Evolutionary conservation across 192 early-diverging fungal genomes (phyloP).

Genomic region (Backusella westeae): DNA sequence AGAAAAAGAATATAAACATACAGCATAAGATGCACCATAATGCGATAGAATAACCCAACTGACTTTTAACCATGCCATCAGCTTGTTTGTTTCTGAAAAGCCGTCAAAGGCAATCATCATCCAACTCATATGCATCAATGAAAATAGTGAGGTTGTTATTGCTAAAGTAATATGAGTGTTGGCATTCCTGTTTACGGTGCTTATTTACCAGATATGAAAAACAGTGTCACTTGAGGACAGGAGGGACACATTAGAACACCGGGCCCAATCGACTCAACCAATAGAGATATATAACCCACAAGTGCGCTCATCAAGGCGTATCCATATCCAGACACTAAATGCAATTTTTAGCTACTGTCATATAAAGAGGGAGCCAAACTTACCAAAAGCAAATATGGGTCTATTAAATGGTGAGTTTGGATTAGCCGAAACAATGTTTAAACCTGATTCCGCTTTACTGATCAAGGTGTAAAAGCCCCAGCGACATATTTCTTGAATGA

Average conservation of each 20-base stretch:
- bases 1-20: constrained; percentile 21
- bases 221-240: constrained; percentile 56
- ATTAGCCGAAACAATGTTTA: constrained; percentile 58
- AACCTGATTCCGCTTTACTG: constrained; percentile 59
- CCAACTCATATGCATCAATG: constrained; percentile 71
- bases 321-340: constrained; percentile 60
- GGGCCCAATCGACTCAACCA: constrained; percentile 69
- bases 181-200: background rate
- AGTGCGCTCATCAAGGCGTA: constrained; percentile 72
- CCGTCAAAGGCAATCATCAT: constrained; percentile 77
- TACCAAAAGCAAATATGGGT: constrained; percentile 63
- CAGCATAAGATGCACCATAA: constrained; percentile 66
- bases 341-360: background rate
- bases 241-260: constrained; percentile 67
- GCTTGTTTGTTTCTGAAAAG: constrained; percentile 32
- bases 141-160: constrained; percentile 66
- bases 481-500: constrained; percentile 69
- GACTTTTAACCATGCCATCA: constrained; percentile 38
- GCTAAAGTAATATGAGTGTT: constrained; percentile 40
- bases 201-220: constrained; percentile 64
- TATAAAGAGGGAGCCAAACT: background rate
- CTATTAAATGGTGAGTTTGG: constrained; percentile 70
- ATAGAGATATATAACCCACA: constrained; percentile 63
- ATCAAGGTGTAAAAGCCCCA: constrained; percentile 60
- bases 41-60: constrained; percentile 57